Evolutionary conservation across 805 yeast species (phyloP).

Genomic region (Monosporozyma yasuniensis): DNA sequence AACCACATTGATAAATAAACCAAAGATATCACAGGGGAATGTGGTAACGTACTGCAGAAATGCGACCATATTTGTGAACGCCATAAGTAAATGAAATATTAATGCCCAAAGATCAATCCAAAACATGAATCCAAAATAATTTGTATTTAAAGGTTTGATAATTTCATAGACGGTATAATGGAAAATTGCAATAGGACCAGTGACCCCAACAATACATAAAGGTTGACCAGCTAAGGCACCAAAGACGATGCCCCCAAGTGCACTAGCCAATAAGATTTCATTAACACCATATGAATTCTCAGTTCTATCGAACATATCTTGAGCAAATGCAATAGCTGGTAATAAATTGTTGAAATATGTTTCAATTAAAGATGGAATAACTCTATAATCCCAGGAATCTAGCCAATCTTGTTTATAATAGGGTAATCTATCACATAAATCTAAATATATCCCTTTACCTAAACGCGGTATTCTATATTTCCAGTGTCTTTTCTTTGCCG

Average conservation of each 20-base stretch:
- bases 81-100: conserved; percentile 68
- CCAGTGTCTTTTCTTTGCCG: not conserved
- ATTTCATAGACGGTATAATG: conserved; percentile 64
- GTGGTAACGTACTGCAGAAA: conserved; percentile 63
- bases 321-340: conserved; percentile 94
- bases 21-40: conserved; percentile 88
- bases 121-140: conserved; percentile 85
- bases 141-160: conserved; percentile 31
- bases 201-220: conserved; percentile 89
- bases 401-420: conserved; percentile 67
- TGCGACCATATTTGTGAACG: conserved; percentile 58
- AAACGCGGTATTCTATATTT: conserved; percentile 16
- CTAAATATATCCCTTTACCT: conserved; percentile 31
- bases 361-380: conserved; percentile 72
- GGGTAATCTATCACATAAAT: conserved; percentile 40
- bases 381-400: conserved; percentile 80
- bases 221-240: conserved; percentile 88
- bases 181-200: conserved; percentile 91
- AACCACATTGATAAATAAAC: conserved; percentile 78
- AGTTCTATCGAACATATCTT: conserved; percentile 92
- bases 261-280: conserved; percentile 75
- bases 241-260: conserved; percentile 82
- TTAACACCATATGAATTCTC: conserved; percentile 82
- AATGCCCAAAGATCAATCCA: conserved; percentile 92
- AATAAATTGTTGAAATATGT: conserved; percentile 83